Evolutionary conservation across 2,329 filamentous ascomycete genomes (phyloP).

Genomic region (Trichoderma lentiforme): DNA sequence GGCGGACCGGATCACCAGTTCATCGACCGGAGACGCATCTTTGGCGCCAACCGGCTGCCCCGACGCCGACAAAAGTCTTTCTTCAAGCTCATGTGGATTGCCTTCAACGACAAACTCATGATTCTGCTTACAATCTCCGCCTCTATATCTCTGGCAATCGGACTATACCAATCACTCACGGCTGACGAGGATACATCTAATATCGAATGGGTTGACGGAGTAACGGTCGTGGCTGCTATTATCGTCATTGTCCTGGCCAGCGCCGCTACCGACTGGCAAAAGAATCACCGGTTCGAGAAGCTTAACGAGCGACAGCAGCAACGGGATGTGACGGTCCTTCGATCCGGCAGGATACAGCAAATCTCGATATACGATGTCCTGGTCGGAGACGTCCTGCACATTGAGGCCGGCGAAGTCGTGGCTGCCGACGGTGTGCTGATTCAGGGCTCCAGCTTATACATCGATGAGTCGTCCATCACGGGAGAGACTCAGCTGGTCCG

Average conservation of each 20-base stretch:
- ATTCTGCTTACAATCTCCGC: slow-evolving; percentile 70
- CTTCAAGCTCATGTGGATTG: slow-evolving; percentile 67
- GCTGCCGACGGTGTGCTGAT: slow-evolving; percentile 70
- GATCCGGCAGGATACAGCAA: slow-evolving; percentile 68
- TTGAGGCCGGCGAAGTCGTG: slow-evolving; percentile 70
- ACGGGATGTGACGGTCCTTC: slow-evolving; percentile 67
- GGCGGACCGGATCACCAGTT: slow-evolving; percentile 29
- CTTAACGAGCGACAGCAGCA: slow-evolving; percentile 78
- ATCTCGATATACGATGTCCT: slow-evolving; percentile 69
- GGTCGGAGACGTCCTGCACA: slow-evolving; percentile 69
- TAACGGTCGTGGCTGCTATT: slow-evolving; percentile 75
- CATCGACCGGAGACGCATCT: slow-evolving; percentile 65
- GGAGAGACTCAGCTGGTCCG: slow-evolving; percentile 72
- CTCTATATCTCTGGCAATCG: slow-evolving; percentile 69
- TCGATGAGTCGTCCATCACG: slow-evolving; percentile 73
- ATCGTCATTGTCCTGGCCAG: slow-evolving; percentile 72
- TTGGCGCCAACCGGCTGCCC: slow-evolving; percentile 55
- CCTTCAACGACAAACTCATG: slow-evolving; percentile 77
- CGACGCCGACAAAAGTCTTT: slow-evolving; percentile 68
- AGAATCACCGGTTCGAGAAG: slow-evolving; percentile 76
- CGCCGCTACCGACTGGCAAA: slow-evolving; percentile 79
- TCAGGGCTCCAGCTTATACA: slow-evolving; percentile 49
- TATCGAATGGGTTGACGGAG: slow-evolving; percentile 79
- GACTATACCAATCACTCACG: slow-evolving; percentile 68
- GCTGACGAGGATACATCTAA: slow-evolving; percentile 47